Base-by-base conservation (phyloP, 192 early-diverging fungal genomes). In the Thamnidium elegans region DNA sequence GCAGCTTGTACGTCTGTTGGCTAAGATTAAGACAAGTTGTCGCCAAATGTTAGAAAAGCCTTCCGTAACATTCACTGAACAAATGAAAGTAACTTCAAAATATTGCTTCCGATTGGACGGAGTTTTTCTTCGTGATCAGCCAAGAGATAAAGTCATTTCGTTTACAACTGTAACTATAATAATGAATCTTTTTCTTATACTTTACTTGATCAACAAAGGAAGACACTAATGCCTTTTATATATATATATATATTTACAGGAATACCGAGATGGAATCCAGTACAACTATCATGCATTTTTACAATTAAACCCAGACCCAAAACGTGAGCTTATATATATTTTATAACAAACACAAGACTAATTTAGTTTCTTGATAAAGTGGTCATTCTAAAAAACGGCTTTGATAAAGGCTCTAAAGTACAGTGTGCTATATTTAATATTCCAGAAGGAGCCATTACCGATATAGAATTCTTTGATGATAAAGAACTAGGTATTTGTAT, bases 221-320 rank as follows among this genome's bases (percentile, higher is more conserved):
- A 26, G 26, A 26, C 26, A 26, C 26, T 26, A 26, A 26, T 26
- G 3, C 26, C 3, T 26, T 26, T 26, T 26, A 26, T 26, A 26
- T 26, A 26, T 26, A 39, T 10, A 4, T 36, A 36, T 36, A 36
- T 36, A 4, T 9, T 39, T 39, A 9, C 9, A 39, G 36, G 9
- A 39, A 3, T 10, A 39, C 1, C 36, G 9, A 6, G 36, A 39
- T 39, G 36, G 36, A 39, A 9, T 9, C 9, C 43, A 59, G 20
- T 59, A 21, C 43, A 59, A 23, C 14, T 59, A 59, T 59, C 43
- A 59, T 59, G 58, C 58, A 45, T 59, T 59, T 45, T 26, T 45
- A 45, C 58, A 56, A 56, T 34, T 34, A 36, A 34, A 42, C 43
- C 58, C 17, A 42, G 39, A 59, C 43, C 43, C 58, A 44, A 59